Base-by-base conservation (phyloP, 345 rosid genomes). In the Citrus unshiu region DNA sequence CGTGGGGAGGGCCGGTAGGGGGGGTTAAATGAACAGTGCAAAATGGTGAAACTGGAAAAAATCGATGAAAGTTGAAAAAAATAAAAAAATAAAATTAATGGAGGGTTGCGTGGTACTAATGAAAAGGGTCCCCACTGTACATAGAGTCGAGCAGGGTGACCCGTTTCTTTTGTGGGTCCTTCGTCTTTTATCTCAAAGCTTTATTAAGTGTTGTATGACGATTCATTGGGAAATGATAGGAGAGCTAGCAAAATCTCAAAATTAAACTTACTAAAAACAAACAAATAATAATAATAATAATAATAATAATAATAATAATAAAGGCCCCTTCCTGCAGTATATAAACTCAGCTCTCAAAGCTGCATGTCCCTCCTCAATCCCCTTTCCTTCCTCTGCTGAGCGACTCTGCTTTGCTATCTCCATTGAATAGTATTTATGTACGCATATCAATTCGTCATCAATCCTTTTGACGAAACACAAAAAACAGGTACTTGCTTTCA, bases 11-110 rank as follows among this genome's bases (percentile, higher is more conserved):
- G 16, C 49, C 49, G 16, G 49, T 9, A 2, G 43, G 40, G 19
- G 16, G 80, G 73, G 79, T n/a, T 9, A 82, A 85, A 80, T 75
- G 81, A 82, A 78, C 78, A 88, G 87, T 81, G 60, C 21, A 57
- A 29, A 1, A 22, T 25, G 79, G 84, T 73, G 64, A 75, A 78
- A 78, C 30, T 27, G 16, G 73, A 27, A 19, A 54, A 1, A 16
- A 54, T 54, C 7, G 51, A 54, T 54, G n/a, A 29, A 32, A 24
- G 39, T 51, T 7, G 7, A 21, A 6, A 5, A n/a, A n/a, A 39
- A 40, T 3, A 0, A 3, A 32, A 18, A 13, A 29, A 25, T 1
- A 29, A 61, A 24, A 57, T 34, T 24, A 57, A 59, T 40, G 59
- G 37, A 61, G 81, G 61, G 6, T 80, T 78, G 89, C 79, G 79